A percentile compares a stretch with the other conserved stretches of the same genome.
phyloP scores from a whole-genome alignment of 495 filamentous ascomycete species.

The Lasiosphaeria miniovina region DNA sequence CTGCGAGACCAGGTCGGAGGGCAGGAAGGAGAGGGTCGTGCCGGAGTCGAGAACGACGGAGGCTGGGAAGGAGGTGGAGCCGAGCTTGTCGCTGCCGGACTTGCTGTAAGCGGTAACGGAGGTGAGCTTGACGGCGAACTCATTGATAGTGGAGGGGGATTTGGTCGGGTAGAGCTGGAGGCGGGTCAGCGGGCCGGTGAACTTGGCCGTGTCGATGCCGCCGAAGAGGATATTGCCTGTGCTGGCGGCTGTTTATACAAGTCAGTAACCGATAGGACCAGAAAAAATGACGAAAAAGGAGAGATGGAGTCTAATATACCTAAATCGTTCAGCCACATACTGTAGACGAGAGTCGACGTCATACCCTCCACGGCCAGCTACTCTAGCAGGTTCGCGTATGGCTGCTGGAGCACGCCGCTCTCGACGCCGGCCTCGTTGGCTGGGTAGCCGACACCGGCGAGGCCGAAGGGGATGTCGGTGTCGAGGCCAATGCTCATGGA shows the following conservation, averaged over 20 bases:
- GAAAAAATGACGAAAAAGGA: neutral
- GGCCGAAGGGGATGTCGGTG: slow-evolving; percentile 66
- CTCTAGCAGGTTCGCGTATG: slow-evolving; percentile 73
- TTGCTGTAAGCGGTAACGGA: slow-evolving; percentile 31
- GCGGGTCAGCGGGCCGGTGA: slow-evolving; percentile 63
- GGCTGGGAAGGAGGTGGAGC: slow-evolving; percentile 50
- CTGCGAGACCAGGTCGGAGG: slow-evolving; percentile 54
- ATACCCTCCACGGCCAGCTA: slow-evolving; percentile 62
- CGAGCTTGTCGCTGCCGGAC: slow-evolving; percentile 34
- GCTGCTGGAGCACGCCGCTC: slow-evolving; percentile 64
- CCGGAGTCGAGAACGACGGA: slow-evolving; percentile 82
- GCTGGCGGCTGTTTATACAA: slow-evolving; percentile 35
- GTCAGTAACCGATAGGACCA: neutral
- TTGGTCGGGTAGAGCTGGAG: slow-evolving; percentile 60
- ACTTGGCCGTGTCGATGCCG: slow-evolving; percentile 81
- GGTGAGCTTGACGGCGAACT: slow-evolving; percentile 73
- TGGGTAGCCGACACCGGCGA: slow-evolving; percentile 84
- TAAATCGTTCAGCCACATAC: slow-evolving; percentile 73
- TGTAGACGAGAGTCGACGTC: slow-evolving; percentile 77
- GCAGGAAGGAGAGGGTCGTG: slow-evolving; percentile 77
- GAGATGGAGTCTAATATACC: too few species aligned
- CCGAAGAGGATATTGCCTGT: slow-evolving; percentile 84
- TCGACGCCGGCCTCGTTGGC: too few species aligned
- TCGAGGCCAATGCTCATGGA: slow-evolving; percentile 80
- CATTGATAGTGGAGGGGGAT: slow-evolving; percentile 43